These are phyloP conservation scores for Trichoderma asperelloides DNA, from an alignment of 495 filamentous ascomycete genomes.

Conservation along the genomic window DNA sequence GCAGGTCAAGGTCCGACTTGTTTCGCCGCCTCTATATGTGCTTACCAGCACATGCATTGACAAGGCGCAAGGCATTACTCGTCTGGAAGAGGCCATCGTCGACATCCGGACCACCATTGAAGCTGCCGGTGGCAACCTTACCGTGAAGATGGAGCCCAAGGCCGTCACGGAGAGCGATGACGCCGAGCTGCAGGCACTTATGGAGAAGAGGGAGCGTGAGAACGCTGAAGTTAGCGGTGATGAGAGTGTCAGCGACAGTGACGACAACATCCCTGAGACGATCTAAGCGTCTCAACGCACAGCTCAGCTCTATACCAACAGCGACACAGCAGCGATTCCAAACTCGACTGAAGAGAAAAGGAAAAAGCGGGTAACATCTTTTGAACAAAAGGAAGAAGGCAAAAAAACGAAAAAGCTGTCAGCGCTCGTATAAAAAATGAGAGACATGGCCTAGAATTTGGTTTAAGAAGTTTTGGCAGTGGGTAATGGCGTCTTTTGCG, in stretches of 20 bases:
- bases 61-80: slow-evolving; percentile 74
- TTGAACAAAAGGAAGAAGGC: background rate
- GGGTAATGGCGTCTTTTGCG: background rate
- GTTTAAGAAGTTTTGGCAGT: slow-evolving; percentile 1
- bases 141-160: slow-evolving; percentile 96
- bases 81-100: slow-evolving; percentile 78
- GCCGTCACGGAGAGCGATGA: slow-evolving; percentile 98
- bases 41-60: slow-evolving; percentile 88
- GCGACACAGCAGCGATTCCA: background rate
- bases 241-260: slow-evolving; percentile 86
- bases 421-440: slow-evolving; percentile 1
- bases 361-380: background rate
- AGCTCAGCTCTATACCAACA: background rate
- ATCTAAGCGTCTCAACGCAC: slow-evolving; percentile 22
- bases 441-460: slow-evolving; percentile 7
- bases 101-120: slow-evolving; percentile 72
- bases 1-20: slow-evolving; percentile 94
- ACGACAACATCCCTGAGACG: slow-evolving; percentile 56
- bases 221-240: slow-evolving; percentile 95
- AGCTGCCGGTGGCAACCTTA: slow-evolving; percentile 62
- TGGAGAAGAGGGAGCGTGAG: slow-evolving; percentile 98
- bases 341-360: background rate
- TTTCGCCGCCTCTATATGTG: slow-evolving; percentile 91
- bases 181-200: slow-evolving; percentile 88
- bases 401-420: background rate